phyloP scores from a whole-genome alignment of 345 rosid species.

The Lumnitzera racemosa region DNA sequence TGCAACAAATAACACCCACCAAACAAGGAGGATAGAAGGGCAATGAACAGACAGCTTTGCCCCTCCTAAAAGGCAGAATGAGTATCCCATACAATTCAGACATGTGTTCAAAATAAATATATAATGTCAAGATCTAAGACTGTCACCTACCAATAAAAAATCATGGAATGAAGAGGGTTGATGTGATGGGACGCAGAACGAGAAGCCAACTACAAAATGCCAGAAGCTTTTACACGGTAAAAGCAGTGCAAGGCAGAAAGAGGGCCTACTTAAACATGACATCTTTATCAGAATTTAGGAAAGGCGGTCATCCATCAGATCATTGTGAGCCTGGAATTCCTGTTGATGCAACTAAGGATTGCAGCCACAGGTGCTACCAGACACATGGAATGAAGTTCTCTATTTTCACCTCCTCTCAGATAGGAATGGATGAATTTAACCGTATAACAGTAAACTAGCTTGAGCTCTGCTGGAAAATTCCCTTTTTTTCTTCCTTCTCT shows the following conservation, averaged over 20 bases:
- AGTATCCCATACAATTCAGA: no score
- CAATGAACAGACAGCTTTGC: no score
- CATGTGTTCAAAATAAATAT: no score
- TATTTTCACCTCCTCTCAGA: constrained; percentile 51
- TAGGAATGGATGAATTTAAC: constrained; percentile 18
- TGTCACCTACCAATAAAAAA: not conserved
- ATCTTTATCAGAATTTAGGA: constrained; percentile 5
- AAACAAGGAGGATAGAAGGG: no score
- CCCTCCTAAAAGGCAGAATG: no score
- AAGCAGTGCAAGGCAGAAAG: not conserved
- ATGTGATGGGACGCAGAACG: not conserved
- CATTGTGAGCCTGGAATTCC: constrained; percentile 51
- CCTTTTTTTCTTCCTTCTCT: not conserved
- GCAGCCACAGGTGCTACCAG: constrained; percentile 88
- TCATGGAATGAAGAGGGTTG: not conserved
- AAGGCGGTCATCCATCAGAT: constrained; percentile 52
- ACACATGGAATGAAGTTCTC: constrained; percentile 74
- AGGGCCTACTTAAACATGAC: constrained; percentile 9
- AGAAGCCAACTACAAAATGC: not conserved
- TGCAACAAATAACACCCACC: no score
- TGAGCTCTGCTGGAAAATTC: no score
- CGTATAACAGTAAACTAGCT: constrained; percentile 3
- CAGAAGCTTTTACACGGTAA: not conserved
- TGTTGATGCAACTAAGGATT: constrained; percentile 63
- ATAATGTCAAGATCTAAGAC: not conserved